A percentile compares a stretch with the other conserved stretches of the same genome.
These are phyloP conservation scores for Lachancea dasiensis DNA, from an alignment of 805 yeast species.

Conservation along the genomic window DNA sequence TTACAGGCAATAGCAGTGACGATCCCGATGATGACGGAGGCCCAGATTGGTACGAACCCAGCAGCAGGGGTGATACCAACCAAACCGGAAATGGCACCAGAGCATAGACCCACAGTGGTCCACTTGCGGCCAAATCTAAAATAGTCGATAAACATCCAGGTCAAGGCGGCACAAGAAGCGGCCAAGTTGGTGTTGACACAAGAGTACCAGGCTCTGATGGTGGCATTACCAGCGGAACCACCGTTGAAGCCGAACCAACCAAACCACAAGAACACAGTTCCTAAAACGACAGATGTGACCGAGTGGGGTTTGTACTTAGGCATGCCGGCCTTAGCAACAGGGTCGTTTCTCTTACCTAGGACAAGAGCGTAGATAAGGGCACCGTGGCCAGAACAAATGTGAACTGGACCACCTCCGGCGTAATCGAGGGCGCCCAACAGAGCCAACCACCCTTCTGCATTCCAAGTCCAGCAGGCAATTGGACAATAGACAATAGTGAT, in stretches of 20 bases:
- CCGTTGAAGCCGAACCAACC: constrained; percentile 99
- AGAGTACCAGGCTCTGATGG: constrained; percentile 93
- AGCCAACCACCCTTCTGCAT: constrained; percentile 83
- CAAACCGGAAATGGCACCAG: constrained; percentile 89
- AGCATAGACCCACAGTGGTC: constrained; percentile 91
- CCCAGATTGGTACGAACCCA: constrained; percentile 90
- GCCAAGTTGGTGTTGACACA: constrained; percentile 89
- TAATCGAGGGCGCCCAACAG: constrained; percentile 83
- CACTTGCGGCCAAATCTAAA: constrained; percentile 81
- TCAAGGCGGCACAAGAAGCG: constrained; percentile 86
- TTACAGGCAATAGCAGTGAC: constrained; percentile 75
- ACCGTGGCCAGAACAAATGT: constrained; percentile 88
- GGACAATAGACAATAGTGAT: constrained; percentile 94
- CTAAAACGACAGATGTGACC: constrained; percentile 82
- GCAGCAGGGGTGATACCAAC: constrained; percentile 98
- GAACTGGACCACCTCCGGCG: constrained; percentile 99
- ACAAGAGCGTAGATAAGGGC: constrained; percentile 90
- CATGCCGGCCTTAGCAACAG: constrained; percentile 54
- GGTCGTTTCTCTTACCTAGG: constrained; percentile 87
- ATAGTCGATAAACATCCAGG: constrained; percentile 92
- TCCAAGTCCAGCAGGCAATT: constrained; percentile 97
- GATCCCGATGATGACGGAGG: constrained; percentile 78
- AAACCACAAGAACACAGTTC: constrained; percentile 93
- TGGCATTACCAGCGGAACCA: constrained; percentile 92
- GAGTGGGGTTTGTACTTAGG: constrained; percentile 94